Evolutionary conservation across 2,329 filamentous ascomycete genomes (phyloP).

Genomic region (Paraconiothyrium brasiliense): DNA sequence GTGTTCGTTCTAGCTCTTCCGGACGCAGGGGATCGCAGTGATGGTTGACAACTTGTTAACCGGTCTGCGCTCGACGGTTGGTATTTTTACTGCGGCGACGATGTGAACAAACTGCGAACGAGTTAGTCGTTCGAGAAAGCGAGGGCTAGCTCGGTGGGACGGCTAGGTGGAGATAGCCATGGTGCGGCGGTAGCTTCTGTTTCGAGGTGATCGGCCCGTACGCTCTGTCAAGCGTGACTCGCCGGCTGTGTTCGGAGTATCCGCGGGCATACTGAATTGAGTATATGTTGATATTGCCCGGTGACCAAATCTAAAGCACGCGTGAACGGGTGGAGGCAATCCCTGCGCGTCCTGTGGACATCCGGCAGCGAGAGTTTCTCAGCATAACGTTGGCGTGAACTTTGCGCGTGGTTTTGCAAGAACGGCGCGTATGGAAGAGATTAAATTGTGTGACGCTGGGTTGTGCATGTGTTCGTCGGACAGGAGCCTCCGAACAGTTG

Average conservation of each 20-base stretch:
- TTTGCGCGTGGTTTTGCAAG: background rate
- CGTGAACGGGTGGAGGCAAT: background rate
- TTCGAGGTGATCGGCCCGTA: slow-evolving; percentile 4
- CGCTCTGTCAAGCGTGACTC: background rate
- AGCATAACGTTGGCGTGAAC: background rate
- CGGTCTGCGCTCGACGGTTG: background rate
- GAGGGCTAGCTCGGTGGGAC: slow-evolving; percentile 2
- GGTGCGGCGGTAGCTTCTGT: slow-evolving; percentile 9
- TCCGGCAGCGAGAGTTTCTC: too few relatives aligned
- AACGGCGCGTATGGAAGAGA: too few relatives aligned
- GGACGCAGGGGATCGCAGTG: background rate
- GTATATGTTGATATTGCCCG: background rate
- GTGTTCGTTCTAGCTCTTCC: too few relatives aligned
- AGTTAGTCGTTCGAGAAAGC: slow-evolving; percentile 10
- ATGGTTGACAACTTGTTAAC: background rate
- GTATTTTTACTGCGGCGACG: background rate
- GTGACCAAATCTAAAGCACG: background rate
- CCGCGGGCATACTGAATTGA: background rate
- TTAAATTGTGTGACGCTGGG: background rate
- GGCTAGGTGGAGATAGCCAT: background rate
- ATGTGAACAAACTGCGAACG: slow-evolving; percentile 2
- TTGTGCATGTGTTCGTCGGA: slow-evolving; percentile 1
- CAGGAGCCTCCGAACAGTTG: background rate
- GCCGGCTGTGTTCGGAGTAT: background rate
- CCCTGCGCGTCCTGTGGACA: background rate